Base-by-base conservation (phyloP, 805 yeast genomes). In the Wickerhamiella sergipiensis region DNA sequence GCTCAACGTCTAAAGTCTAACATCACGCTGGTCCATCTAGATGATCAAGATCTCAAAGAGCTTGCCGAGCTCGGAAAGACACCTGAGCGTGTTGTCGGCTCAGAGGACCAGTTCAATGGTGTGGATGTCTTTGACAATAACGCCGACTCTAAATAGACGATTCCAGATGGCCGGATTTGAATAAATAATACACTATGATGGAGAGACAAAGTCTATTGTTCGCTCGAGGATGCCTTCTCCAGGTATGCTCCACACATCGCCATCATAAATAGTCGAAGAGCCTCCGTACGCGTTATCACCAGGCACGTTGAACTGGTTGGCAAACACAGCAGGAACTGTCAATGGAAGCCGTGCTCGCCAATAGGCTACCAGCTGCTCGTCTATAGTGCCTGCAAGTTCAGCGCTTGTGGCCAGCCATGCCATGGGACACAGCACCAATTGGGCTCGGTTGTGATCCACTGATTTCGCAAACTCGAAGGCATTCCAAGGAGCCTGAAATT, bases 401-500 rank as follows among this genome's bases (percentile, higher is more conserved):
- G 48, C 0, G 61, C 51, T 23, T 42, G 50, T n/a, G 19, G 59
- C 57, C 2, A 86, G 69, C 97, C 97, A 89, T 0, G 94, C 94
- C 76, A 84, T 87, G 1, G 96, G 95, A 53, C 83, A 78, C 13
- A 89, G 61, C 0, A 85, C 71, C 51, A 89, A 65, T 33, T 76
- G 71, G 0, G 78, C 76, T 10, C 69, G 59, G 44, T 78, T 72
- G 0, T 65, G 58, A 19, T 68, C 61, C 52, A 84, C 79, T 49
- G 71, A 71, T 26, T 66, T 63, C 0, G 89, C 74, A 64, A 84
- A 85, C 64, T 89, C 97, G 61, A 76, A 86, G 23, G 70, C 72
- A 38, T 74, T 70, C 66, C 86, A 88, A 1, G 94, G 88, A 1
- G 95, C 87, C 55, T 76, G 71, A 64, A 89, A 89, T 62, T 84